A percentile compares a stretch with the other conserved stretches of the same genome.
Evolutionary conservation across 129 eudicot species (phyloP).

Genomic region (Helianthus tuberosus): DNA sequence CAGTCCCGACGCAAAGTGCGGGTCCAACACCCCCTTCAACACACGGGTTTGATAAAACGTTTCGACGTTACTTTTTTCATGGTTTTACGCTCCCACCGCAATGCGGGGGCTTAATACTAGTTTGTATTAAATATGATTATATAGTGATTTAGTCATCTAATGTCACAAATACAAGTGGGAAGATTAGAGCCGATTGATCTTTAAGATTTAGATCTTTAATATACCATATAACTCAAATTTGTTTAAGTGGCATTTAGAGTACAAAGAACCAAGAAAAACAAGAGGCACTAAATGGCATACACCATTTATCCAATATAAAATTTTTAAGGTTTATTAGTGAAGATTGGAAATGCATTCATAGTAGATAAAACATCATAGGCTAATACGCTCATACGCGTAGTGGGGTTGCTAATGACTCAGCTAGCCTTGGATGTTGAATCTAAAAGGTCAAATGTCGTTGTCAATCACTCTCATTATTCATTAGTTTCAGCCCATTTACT

Average conservation of each 20-base stretch:
- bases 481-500: neutral
- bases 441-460: neutral
- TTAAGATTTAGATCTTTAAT: neutral
- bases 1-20: no score
- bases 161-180: neutral
- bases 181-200: neutral
- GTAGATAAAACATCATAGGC: neutral
- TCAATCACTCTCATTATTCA: neutral
- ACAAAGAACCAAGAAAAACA: slow-evolving; percentile 3
- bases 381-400: neutral
- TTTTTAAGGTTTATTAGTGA: neutral
- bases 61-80: no score
- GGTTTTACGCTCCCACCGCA: no score
- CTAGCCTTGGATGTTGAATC: slow-evolving; percentile 9
- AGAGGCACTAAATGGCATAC: neutral
- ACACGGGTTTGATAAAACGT: no score
- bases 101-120: no score
- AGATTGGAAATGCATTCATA: neutral
- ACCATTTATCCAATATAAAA: neutral
- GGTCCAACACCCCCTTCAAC: no score
- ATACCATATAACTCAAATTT: neutral
- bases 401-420: neutral
- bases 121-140: no score
- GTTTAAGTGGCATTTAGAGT: neutral
- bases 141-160: neutral